These are phyloP conservation scores for Biscogniauxia mediterranea DNA, from an alignment of 2,329 filamentous ascomycete species.

Conservation along the genomic window DNA sequence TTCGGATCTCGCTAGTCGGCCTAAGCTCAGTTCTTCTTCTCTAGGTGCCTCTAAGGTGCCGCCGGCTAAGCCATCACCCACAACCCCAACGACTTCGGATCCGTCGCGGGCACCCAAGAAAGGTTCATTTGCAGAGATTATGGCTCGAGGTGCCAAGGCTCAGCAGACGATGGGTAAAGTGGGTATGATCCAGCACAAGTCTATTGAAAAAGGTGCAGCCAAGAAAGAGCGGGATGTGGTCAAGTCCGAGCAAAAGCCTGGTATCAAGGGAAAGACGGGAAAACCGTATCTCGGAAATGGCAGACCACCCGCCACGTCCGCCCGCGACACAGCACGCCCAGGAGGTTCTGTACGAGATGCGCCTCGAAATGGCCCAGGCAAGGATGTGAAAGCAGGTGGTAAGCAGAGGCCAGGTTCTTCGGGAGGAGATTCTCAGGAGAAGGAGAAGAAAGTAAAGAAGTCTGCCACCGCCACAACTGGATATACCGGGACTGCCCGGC, in stretches of 20 bases:
- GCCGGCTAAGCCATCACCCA: slow-evolving; percentile 28
- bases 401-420: slow-evolving; percentile 30
- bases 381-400: slow-evolving; percentile 22
- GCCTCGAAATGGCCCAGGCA: slow-evolving; percentile 23
- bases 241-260: slow-evolving; percentile 44
- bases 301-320: slow-evolving; percentile 13
- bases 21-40: slow-evolving; percentile 20
- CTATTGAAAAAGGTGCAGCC: slow-evolving; percentile 60
- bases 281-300: slow-evolving; percentile 27
- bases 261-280: slow-evolving; percentile 30
- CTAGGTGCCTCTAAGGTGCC: slow-evolving; percentile 20
- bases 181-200: slow-evolving; percentile 73
- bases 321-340: slow-evolving; percentile 19
- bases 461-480: slow-evolving; percentile 61
- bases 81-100: slow-evolving; percentile 24
- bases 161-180: slow-evolving; percentile 60
- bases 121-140: slow-evolving; percentile 71
- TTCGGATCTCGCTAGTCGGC: slow-evolving; percentile 18
- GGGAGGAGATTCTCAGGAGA: slow-evolving; percentile 43
- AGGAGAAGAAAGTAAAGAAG: slow-evolving; percentile 61
- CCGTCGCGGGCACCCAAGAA: slow-evolving; percentile 58
- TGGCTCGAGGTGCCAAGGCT: slow-evolving; percentile 68
- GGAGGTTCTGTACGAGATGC: slow-evolving; percentile 15
- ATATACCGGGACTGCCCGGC: slow-evolving; percentile 63
- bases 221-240: slow-evolving; percentile 52